These are phyloP conservation scores for Pleurostoma richardsiae DNA, from an alignment of 2,329 filamentous ascomycete genomes.

Conservation along the genomic window DNA sequence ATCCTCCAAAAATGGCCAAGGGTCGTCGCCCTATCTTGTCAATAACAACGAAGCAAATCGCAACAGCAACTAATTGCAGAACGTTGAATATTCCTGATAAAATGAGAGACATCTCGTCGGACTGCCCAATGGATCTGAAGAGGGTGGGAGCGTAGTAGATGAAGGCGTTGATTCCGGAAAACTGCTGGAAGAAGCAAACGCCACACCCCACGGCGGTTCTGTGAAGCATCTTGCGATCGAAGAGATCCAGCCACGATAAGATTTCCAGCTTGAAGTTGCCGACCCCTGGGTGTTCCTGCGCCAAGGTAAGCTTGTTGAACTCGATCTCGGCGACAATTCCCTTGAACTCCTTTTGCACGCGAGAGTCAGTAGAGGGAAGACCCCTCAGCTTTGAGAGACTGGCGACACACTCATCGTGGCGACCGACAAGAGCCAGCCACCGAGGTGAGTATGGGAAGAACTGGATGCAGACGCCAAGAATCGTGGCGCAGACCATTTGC, in stretches of 20 bases:
- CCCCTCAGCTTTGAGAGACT: conserved; percentile 2
- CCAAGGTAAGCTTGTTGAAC: conserved; percentile 15
- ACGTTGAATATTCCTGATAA: conserved; percentile 29
- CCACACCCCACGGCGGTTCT: conserved; percentile 36
- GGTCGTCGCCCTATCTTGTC: conserved; percentile 39
- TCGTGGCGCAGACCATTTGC: conserved; percentile 26
- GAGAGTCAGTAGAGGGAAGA: conserved; percentile 1
- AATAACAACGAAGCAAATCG: conserved; percentile 40
- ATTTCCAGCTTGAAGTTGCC: conserved; percentile 14
- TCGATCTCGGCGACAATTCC: conserved; percentile 14
- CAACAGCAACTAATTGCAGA: conserved; percentile 39
- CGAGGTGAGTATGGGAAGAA: conserved; percentile 13
- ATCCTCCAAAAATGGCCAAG: conserved; percentile 37
- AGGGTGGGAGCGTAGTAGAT: conserved; percentile 44
- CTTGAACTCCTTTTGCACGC: conserved; percentile 11
- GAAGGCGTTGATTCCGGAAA: conserved; percentile 47
- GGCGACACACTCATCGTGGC: conserved; percentile 3
- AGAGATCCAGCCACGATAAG: conserved; percentile 38
- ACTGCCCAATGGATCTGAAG: conserved; percentile 22
- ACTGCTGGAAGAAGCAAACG: conserved; percentile 48
- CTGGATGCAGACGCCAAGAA: conserved; percentile 27
- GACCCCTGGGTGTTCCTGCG: conserved; percentile 2
- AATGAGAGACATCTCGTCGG: conserved; percentile 4
- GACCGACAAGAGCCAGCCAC: conserved; percentile 6
- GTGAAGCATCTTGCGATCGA: conserved; percentile 35